A percentile compares a stretch with the other conserved stretches of the same genome.
Conservation (phyloP, 257 asterid species). For the Solanum pinnatisectum region DNA sequence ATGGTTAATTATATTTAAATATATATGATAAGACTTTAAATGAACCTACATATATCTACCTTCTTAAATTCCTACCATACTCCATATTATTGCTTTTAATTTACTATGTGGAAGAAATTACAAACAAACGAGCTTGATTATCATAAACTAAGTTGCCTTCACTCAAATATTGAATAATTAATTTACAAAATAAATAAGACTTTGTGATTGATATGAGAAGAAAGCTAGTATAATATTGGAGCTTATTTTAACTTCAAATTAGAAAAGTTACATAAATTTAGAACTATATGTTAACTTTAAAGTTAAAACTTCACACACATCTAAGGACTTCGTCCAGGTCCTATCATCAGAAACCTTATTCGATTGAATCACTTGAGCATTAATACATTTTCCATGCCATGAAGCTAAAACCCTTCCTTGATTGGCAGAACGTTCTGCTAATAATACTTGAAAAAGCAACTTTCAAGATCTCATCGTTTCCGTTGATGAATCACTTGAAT, state of each 20-base stretch:
- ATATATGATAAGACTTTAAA: neutral
- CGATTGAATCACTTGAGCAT: neutral
- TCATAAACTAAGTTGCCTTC: neutral
- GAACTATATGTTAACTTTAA: neutral
- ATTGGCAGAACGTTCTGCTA: neutral
- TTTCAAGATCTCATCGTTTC: neutral
- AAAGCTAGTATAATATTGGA: neutral
- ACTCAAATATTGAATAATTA: neutral
- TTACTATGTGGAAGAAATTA: neutral
- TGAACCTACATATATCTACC: neutral
- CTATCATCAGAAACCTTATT: neutral
- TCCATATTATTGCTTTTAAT: neutral
- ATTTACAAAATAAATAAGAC: neutral
- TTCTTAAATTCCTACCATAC: neutral
- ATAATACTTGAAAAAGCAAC: neutral
- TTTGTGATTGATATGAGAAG: neutral
- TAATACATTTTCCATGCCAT: neutral
- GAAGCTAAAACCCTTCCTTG: neutral
- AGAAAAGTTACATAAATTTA: neutral
- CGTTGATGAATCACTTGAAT: neutral
- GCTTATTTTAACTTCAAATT: neutral
- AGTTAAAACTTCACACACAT: neutral
- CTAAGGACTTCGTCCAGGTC: neutral
- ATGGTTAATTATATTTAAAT: neutral
- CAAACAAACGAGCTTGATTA: neutral